These are phyloP conservation scores for Cercospora sp. DNA, from an alignment of 2,329 filamentous ascomycete species.

Conservation along the genomic window DNA sequence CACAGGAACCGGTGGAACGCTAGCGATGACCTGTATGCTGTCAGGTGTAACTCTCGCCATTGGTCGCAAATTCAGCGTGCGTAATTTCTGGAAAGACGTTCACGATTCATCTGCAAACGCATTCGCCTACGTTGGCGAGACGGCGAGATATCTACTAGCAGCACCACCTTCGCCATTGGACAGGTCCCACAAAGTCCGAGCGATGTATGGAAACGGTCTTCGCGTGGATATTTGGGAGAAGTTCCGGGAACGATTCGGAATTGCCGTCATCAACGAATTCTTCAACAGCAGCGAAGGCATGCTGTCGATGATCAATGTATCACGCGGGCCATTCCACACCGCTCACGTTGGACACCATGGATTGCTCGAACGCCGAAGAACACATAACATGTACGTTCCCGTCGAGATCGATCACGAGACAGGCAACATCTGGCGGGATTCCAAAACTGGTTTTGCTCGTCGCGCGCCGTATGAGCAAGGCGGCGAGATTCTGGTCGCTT, in stretches of 20 bases:
- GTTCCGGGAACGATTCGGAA: constrained; percentile 64
- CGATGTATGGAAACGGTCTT: constrained; percentile 67
- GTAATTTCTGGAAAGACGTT: constrained; percentile 71
- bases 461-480: constrained; percentile 65
- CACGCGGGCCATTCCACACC: constrained; percentile 59
- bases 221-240: constrained; percentile 67
- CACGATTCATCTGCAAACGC: constrained; percentile 66
- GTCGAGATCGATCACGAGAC: constrained; percentile 69
- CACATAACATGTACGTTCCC: constrained; percentile 60
- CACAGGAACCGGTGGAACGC: constrained; percentile 62
- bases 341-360: constrained; percentile 72
- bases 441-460: constrained; percentile 65
- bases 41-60: constrained; percentile 61
- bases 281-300: constrained; percentile 77
- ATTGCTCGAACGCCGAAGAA: constrained; percentile 54
- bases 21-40: constrained; percentile 57
- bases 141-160: constrained; percentile 70
- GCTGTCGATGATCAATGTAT: constrained; percentile 52
- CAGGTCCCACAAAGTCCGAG: constrained; percentile 57
- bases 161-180: constrained; percentile 64
- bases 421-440: constrained; percentile 65
- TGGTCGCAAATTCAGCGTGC: constrained; percentile 66
- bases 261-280: constrained; percentile 67
- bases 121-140: constrained; percentile 78
- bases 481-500: constrained; percentile 71